Percentiles rank a stretch among this genome's conserved stretches.
These are phyloP conservation scores for Solanum clarkiae DNA, from an alignment of 257 asterid genomes.

Conservation along the genomic window DNA sequence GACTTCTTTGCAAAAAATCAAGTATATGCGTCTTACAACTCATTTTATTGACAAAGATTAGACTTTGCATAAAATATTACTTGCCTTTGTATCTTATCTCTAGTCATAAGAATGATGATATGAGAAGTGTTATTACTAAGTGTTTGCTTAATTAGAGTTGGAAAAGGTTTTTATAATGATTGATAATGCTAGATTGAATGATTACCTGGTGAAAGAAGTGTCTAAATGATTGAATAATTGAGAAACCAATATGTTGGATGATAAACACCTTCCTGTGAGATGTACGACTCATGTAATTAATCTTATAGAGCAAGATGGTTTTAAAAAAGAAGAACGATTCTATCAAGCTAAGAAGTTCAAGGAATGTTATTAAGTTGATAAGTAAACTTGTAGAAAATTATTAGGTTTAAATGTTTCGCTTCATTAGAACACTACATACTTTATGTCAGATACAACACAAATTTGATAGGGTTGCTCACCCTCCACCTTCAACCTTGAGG, in stretches of 20 bases:
- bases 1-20: not conserved
- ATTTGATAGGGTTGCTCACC: not conserved
- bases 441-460: not conserved
- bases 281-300: not conserved
- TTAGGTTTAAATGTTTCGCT: not conserved
- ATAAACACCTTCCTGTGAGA: not conserved
- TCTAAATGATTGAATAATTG: not conserved
- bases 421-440: not conserved
- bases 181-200: not conserved
- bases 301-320: not conserved
- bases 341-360: not conserved
- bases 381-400: not conserved
- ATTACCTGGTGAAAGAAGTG: not conserved
- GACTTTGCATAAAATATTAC: not conserved
- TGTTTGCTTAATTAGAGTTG: not conserved
- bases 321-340: not conserved
- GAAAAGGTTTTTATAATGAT: not conserved
- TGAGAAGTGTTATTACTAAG: not conserved
- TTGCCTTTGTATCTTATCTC: not conserved
- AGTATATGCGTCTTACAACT: not conserved
- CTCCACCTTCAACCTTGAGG: not conserved
- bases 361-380: not conserved
- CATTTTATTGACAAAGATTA: not conserved
- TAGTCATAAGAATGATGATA: not conserved
- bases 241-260: not conserved